A percentile compares a stretch with the other conserved stretches of the same genome.
Conservation (phyloP, 352 stramenopile genomes). For the Saprolegnia diclina region DNA sequence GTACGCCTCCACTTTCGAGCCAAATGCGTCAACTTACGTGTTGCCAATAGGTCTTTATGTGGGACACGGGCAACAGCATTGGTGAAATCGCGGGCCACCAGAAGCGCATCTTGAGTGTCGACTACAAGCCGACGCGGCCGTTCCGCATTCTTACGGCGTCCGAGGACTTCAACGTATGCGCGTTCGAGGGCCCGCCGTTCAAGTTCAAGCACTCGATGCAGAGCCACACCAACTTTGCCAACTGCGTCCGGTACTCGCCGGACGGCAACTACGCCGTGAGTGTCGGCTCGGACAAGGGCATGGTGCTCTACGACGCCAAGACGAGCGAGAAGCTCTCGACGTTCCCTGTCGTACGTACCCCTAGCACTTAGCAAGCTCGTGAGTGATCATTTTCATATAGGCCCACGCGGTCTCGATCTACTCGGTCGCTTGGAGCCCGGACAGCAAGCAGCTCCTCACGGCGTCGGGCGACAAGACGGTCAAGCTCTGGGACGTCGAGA, state of each 20-base stretch:
- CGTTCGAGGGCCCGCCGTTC: conserved; percentile 95
- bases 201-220: conserved; percentile 92
- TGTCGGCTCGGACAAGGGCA: conserved; percentile 92
- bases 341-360: conserved; percentile 40
- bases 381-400: conserved; percentile 19
- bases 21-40: background rate
- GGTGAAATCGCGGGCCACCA: conserved; percentile 92
- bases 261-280: conserved; percentile 87
- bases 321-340: conserved; percentile 76
- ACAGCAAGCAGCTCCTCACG: conserved; percentile 89
- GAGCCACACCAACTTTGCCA: conserved; percentile 94
- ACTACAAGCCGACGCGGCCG: conserved; percentile 90
- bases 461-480: conserved; percentile 96
- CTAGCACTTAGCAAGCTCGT: conserved; percentile 25
- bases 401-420: conserved; percentile 93
- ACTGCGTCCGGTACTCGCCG: conserved; percentile 91
- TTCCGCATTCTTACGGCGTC: conserved; percentile 93
- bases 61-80: conserved; percentile 95
- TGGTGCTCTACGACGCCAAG: conserved; percentile 94
- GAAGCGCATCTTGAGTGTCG: conserved; percentile 89
- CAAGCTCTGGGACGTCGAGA: conserved; percentile 86
- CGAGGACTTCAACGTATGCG: conserved; percentile 94
- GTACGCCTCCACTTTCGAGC: conserved; percentile 15
- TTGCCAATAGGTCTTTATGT: conserved; percentile 83
- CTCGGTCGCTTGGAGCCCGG: conserved; percentile 88